Percentiles rank a stretch among this genome's conserved stretches.
These are phyloP conservation scores for Nephelium lappaceum DNA, from an alignment of 345 rosid genomes.

Conservation along the genomic window DNA sequence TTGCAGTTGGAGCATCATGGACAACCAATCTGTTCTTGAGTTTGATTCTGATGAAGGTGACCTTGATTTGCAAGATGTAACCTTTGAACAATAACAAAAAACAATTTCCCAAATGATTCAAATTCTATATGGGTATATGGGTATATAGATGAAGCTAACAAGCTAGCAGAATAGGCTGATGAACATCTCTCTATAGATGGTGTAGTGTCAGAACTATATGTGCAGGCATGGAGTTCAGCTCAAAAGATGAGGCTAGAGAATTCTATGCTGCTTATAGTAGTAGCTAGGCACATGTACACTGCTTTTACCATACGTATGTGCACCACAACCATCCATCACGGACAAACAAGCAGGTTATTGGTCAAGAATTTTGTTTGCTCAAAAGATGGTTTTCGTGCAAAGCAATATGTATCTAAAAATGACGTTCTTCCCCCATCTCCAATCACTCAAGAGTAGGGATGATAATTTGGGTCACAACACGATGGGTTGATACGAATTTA, in stretches of 20 bases:
- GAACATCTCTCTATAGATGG: not conserved
- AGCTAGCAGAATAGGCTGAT: conserved; percentile 3
- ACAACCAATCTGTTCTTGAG: conserved; percentile 14
- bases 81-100: conserved; percentile 11
- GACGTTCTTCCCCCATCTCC: conserved; percentile 27
- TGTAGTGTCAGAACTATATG: conserved; percentile 17
- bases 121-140: no score
- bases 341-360: conserved; percentile 19
- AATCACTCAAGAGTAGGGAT: conserved; percentile 11
- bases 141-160: conserved; percentile 13
- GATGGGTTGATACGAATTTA: no score
- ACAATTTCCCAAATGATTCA: conserved; percentile 9
- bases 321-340: conserved; percentile 19
- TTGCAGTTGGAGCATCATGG: conserved; percentile 24
- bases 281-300: no score
- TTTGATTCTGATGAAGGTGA: conserved; percentile 28
- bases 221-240: conserved; percentile 16
- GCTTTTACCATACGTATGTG: conserved; percentile 19
- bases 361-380: conserved; percentile 26
- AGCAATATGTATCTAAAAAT: conserved; percentile 13
- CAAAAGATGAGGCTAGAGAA: conserved; percentile 19
- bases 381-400: conserved; percentile 16
- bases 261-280: conserved; percentile 19
- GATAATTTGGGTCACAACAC: no score
- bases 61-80: conserved; percentile 23